Conservation (phyloP, 495 filamentous ascomycete species). For the Xeromyces bisporus region DNA sequence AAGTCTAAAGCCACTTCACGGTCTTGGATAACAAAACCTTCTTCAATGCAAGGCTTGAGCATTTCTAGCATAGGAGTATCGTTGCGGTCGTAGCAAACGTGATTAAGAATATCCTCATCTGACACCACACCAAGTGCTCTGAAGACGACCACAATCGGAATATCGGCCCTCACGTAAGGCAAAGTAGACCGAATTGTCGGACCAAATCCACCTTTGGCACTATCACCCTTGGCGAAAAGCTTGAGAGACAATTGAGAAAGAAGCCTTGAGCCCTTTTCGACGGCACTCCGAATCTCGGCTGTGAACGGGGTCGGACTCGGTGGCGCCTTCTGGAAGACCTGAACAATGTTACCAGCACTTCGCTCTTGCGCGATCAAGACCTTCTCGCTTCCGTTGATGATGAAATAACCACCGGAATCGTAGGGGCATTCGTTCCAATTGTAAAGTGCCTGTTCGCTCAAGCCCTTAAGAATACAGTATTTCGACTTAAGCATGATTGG, state of each 20-base stretch:
- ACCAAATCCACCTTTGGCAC: conserved; percentile 58
- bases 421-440: conserved; percentile 89
- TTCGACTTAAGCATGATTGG: conserved; percentile 96
- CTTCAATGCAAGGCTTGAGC: conserved; percentile 89
- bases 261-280: conserved; percentile 87
- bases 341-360: conserved; percentile 92
- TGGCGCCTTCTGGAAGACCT: conserved; percentile 92
- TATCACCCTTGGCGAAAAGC: conserved; percentile 68
- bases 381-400: conserved; percentile 99
- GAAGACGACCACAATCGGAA: conserved; percentile 90
- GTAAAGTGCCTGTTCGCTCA: conserved; percentile 67
- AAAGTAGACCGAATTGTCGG: conserved; percentile 76
- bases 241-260: conserved; percentile 83
- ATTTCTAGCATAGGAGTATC: conserved; percentile 97
- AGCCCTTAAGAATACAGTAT: conserved; percentile 70
- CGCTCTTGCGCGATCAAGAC: conserved; percentile 95
- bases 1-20: conserved; percentile 90
- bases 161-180: conserved; percentile 84
- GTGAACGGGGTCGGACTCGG: conserved; percentile 78
- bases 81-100: conserved; percentile 88
- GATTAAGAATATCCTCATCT: conserved; percentile 93
- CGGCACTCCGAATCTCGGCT: conserved; percentile 87
- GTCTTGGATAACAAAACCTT: conserved; percentile 90
- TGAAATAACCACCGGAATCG: conserved; percentile 95
- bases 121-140: conserved; percentile 89